Base-by-base conservation (phyloP, 352 stramenopile species). In the Phytophthora cactorum region DNA sequence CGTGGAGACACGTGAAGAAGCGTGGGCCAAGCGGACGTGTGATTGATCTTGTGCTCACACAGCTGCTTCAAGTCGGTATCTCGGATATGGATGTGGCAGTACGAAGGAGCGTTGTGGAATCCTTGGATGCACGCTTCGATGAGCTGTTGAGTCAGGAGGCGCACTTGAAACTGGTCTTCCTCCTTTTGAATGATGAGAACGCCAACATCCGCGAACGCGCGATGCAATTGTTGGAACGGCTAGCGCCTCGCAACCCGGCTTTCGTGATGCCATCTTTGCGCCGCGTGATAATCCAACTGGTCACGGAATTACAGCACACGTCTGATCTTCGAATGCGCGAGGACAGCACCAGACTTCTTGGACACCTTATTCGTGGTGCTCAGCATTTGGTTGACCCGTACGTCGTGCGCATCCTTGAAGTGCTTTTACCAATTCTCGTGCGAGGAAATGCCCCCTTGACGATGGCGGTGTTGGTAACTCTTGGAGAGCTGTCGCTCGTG, bases 221-320 rank as follows among this genome's bases (percentile, higher is more conserved):
- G 10, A 95, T 99, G 74, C 77, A 92, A 51, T 75, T 99, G 14
- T 74, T 99, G 9, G 97, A 98, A 31, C 84, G 97, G 1, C 68
- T 99, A 9, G 93, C 97, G 15, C 76, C 84, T 15, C 76, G 93
- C 3, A 99, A 99, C 76, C 97, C 98, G 29, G 96, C 97, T 12
- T 93, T 97, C 52, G 95, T 99, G 29, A 92, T 99, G 54, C 97
- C 97, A 8, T 90, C 92, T 5, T 79, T 99, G 53, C 82, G 98
- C 4, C 82, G 94, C 6, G 91, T 98, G 53, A 79, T 99, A 0
- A 88, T 98, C 17, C 91, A 98, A 74, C 68, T 99, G 4, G 90
- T 99, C 43, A 94, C 97, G 0, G 96, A 99, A 71, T 70, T 99
- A 5, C 84, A 96, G 39, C 98, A 98, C 72, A 93, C 92, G 5